These are phyloP conservation scores for Linum trigynum DNA, from an alignment of 345 rosid genomes.

Conservation along the genomic window DNA sequence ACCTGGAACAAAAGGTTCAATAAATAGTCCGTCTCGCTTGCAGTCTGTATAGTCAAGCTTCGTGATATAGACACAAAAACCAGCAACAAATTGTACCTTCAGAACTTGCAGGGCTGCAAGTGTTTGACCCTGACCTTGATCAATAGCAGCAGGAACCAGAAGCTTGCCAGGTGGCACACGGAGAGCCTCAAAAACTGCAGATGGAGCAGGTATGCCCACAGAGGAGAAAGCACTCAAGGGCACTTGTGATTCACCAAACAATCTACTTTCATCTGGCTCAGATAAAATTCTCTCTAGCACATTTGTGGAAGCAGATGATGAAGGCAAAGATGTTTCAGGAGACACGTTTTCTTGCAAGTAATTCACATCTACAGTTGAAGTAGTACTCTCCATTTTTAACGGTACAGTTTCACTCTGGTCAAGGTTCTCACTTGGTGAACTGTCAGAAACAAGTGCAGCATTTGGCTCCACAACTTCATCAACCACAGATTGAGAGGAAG, in stretches of 20 bases:
- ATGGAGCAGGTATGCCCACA: constrained; percentile 88
- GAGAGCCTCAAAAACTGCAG: constrained; percentile 49
- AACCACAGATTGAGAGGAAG: constrained; percentile 21
- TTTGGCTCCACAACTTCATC: constrained; percentile 22
- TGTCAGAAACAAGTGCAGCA: constrained; percentile 21
- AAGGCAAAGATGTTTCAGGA: constrained; percentile 25
- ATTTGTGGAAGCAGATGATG: constrained; percentile 26
- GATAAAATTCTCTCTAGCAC: constrained; percentile 22
- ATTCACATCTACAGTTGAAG: constrained; percentile 32
- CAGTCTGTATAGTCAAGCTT: not conserved
- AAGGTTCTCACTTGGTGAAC: constrained; percentile 31
- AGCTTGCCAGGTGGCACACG: constrained; percentile 66
- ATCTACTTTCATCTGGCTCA: constrained; percentile 23
- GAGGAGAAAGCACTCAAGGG: constrained; percentile 29
- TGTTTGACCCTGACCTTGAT: constrained; percentile 90
- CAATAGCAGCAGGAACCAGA: constrained; percentile 67
- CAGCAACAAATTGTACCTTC: constrained; percentile 45
- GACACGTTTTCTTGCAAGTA: constrained; percentile 25
- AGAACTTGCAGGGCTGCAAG: constrained; percentile 71
- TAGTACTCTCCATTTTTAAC: constrained; percentile 21
- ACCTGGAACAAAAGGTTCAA: constrained; percentile 39
- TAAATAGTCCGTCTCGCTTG: not conserved
- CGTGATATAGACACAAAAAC: not conserved
- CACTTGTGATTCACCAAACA: constrained; percentile 20
- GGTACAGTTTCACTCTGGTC: constrained; percentile 25